These are phyloP conservation scores for Salix dunnii DNA, from an alignment of 345 rosid species.

Conservation along the genomic window DNA sequence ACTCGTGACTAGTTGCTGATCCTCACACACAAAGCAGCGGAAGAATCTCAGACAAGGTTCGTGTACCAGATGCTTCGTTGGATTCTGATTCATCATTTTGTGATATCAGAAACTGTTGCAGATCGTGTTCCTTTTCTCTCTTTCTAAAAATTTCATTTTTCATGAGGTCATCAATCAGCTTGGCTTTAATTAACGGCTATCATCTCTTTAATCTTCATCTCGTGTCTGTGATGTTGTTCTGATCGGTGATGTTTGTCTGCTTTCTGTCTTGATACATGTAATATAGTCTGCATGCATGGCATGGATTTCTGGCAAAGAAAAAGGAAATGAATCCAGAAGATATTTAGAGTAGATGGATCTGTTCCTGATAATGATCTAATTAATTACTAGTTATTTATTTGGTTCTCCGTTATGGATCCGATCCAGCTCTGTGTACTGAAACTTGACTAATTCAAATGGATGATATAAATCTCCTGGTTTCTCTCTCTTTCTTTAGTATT, in stretches of 20 bases:
- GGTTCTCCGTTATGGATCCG: neutral
- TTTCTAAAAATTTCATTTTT: neutral
- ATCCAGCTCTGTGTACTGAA: neutral
- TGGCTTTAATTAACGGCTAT: neutral
- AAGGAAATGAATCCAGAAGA: neutral
- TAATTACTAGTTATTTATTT: neutral
- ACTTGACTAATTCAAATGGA: neutral
- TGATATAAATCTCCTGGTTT: neutral
- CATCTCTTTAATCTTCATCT: neutral
- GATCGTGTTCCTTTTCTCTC: neutral
- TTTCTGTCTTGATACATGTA: neutral
- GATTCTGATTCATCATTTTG: slow-evolving; percentile 2
- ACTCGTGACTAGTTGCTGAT: neutral
- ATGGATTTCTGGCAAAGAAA: neutral
- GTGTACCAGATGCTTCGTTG: neutral
- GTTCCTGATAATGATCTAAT: neutral
- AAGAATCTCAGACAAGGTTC: neutral
- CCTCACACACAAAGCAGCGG: neutral
- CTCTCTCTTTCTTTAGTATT: neutral
- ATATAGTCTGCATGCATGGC: neutral
- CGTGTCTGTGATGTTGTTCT: neutral
- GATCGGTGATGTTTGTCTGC: neutral
- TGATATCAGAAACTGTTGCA: neutral
- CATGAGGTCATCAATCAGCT: neutral
- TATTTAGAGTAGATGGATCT: neutral